Evolutionary conservation across 2,329 filamentous ascomycete genomes (phyloP), one percentile per base, ranked within the genome.

Genomic region (Orbilia blumenaviensis): DNA sequence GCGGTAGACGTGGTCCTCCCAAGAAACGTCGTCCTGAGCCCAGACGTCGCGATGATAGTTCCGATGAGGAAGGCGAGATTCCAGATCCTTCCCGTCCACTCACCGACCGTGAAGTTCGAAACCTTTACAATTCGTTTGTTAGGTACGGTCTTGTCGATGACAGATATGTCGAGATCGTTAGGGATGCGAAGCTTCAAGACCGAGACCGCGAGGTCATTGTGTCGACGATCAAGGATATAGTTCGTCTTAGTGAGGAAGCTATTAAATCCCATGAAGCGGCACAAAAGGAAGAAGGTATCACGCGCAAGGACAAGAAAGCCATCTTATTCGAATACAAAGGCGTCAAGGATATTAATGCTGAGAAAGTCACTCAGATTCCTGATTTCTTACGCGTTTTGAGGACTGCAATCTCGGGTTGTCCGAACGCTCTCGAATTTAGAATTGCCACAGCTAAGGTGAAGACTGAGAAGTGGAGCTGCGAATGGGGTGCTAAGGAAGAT

Each of bases 291-390:
- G 92, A 93, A 81, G 93, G 97, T 77, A 84, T 87, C 52, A 86
- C 86, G 32, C 86, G 88, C 85, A 99, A 99, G 83, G 95, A 99
- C 82, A 93, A 93, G 83, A 99, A 99, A 83, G 95, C 95, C 0
- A 92, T 99, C 16, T 85, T 99, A 48, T 97, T 99, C 80, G 94
- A 98, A 82, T 97, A 94, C 83, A 90, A 91, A 50, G 93, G 94
- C 66, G 91, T 97, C 60, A 96, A 96, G 83, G 94, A 96, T 80
- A 88, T 97, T 81, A 99, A 99, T 81, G 95, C 95, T 0, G 93
- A 97, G 83, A 98, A 95, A 0, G 91, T 97, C 66, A 89, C 97
- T 9, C 94, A 98, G 79, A 90, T 96, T 7, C 94, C 95, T 0
- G 88, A 90, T 52, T 94, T 98, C 81, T 91, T 98, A 86, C 91